phyloP scores from a whole-genome alignment of 148 eudicot species.

The Tetragonia tetragonoides region DNA sequence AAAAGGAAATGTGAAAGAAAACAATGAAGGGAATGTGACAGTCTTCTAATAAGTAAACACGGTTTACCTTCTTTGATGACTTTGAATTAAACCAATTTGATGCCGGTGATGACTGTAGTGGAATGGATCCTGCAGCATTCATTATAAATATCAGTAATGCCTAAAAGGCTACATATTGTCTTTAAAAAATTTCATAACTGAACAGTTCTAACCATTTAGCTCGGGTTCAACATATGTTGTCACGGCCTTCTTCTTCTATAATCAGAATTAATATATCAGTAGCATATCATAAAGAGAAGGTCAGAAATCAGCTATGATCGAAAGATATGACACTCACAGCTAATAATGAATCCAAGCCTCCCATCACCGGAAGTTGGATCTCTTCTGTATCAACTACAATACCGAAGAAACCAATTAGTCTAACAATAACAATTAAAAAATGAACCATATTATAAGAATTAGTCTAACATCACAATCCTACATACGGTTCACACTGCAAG shows the following conservation, averaged over 20 bases:
- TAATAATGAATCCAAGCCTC: constrained; percentile 55
- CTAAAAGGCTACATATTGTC: not conserved
- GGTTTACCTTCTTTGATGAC: constrained; percentile 54
- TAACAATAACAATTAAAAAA: not conserved
- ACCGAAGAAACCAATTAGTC: constrained; percentile 4
- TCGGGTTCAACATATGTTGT: constrained; percentile 41
- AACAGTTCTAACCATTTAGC: constrained; percentile 54
- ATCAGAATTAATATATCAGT: constrained; percentile 6
- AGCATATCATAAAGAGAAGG: not conserved
- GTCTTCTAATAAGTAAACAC: not conserved
- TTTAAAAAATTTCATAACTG: not conserved
- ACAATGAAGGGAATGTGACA: not conserved
- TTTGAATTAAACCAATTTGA: constrained; percentile 49
- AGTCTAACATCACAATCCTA: not conserved
- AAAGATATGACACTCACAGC: constrained; percentile 41
- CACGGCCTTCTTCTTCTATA: constrained; percentile 41
- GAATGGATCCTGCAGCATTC: constrained; percentile 45
- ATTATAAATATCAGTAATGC: constrained; percentile 9
- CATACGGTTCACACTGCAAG: not conserved
- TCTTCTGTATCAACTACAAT: constrained; percentile 39
- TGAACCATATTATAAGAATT: not conserved
- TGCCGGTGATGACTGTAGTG: constrained; percentile 33
- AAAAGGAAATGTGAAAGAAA: constrained; percentile 4
- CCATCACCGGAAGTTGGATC: constrained; percentile 60
- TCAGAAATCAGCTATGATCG: not conserved